phyloP scores from a whole-genome alignment of 192 early-diverging fungal genomes.

The Linnemannia elongata region DNA sequence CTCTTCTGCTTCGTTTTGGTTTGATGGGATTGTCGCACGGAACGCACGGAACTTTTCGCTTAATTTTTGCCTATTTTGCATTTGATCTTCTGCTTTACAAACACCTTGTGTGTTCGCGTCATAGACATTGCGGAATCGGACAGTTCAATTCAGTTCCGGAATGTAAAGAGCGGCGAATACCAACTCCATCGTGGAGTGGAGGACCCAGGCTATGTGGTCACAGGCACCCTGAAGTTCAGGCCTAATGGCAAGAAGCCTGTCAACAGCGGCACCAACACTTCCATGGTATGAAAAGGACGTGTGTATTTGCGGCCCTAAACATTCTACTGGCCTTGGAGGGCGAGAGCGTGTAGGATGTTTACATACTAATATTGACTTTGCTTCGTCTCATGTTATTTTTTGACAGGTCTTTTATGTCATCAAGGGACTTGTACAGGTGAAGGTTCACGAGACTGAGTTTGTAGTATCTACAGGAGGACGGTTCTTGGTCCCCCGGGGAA shows the following conservation, averaged over 20 bases:
- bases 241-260: constrained; percentile 22
- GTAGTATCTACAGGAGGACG: constrained; percentile 11
- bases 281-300: constrained; percentile 14
- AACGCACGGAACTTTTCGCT: constrained; percentile 6
- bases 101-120: not conserved
- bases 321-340: not conserved
- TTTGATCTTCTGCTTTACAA: not conserved
- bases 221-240: constrained; percentile 32
- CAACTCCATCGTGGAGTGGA: constrained; percentile 44
- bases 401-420: constrained; percentile 29
- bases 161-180: constrained; percentile 22
- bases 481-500: constrained; percentile 33
- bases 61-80: not conserved
- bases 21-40: not conserved
- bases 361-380: not conserved
- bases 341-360: not conserved
- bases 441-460: constrained; percentile 22
- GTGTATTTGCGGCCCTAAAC: not conserved
- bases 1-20: not conserved
- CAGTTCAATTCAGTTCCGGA: not conserved
- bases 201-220: constrained; percentile 18
- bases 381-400: not conserved
- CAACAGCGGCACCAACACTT: constrained; percentile 2
- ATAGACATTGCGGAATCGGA: constrained; percentile 25
- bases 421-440: constrained; percentile 18